Percentiles rank a stretch among this genome's conserved stretches.
These are phyloP conservation scores for Penicillium tannophilum DNA, from an alignment of 495 filamentous ascomycete species.

Conservation along the genomic window DNA sequence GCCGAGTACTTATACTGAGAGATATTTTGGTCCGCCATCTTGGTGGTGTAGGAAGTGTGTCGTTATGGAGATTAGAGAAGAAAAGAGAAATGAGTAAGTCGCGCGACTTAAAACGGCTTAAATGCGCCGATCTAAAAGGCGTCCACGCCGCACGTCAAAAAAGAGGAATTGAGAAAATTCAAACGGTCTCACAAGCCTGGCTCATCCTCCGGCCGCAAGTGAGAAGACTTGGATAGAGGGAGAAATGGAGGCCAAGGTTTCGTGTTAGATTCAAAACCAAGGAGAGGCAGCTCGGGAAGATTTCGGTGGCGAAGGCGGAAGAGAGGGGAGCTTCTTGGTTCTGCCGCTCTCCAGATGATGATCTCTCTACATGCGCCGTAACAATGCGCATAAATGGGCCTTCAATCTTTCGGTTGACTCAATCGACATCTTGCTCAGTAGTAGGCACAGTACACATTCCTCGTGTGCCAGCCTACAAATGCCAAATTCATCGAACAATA, in stretches of 20 bases:
- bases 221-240: slow-evolving; percentile 27
- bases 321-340: slow-evolving; percentile 31
- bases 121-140: slow-evolving; percentile 41
- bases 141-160: slow-evolving; percentile 19
- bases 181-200: slow-evolving; percentile 44
- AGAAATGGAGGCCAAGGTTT: slow-evolving; percentile 36
- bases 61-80: slow-evolving; percentile 21
- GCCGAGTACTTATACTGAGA: slow-evolving; percentile 99
- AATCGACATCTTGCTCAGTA: slow-evolving; percentile 5
- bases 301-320: slow-evolving; percentile 49
- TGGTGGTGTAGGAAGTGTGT: slow-evolving; percentile 30
- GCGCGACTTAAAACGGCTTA: slow-evolving; percentile 34
- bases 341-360: slow-evolving; percentile 18
- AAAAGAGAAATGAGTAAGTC: slow-evolving; percentile 30
- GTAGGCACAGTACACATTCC: neutral
- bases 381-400: slow-evolving; percentile 31
- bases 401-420: slow-evolving; percentile 14
- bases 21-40: slow-evolving; percentile 90
- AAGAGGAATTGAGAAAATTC: slow-evolving; percentile 22
- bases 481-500: slow-evolving; percentile 32
- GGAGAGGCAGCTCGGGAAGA: slow-evolving; percentile 38
- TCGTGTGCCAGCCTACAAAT: slow-evolving; percentile 16
- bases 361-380: slow-evolving; percentile 11
- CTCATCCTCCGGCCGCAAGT: slow-evolving; percentile 44
- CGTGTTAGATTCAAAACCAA: slow-evolving; percentile 21